Base-by-base conservation (phyloP, 1,139 yeast species). In the Pichia sp. region DNA sequence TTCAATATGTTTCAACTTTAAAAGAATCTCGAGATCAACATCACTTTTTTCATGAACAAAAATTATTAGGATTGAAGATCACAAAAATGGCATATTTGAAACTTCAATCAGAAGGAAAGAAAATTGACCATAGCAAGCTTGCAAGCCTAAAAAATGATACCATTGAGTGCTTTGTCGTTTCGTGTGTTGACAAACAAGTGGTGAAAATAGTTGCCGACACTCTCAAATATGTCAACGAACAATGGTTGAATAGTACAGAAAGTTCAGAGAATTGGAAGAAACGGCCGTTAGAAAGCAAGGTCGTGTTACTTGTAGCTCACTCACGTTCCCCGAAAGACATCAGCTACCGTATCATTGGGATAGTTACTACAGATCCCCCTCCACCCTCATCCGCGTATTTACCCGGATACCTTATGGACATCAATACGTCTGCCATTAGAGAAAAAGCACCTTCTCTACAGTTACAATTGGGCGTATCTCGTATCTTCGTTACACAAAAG, bases 401-500 rank as follows among this genome's bases (percentile, higher is more conserved):
- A 0, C 37, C 46, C 2, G 80, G 76, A 0, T 58, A 61, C 23
- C 82, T 85, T 83, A 79, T 84, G 80, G 64, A 78, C 1, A 52
- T 61, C 12, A 63, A 62, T 18, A 61, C 71, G 1, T 68, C 73
- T 3, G 63, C 64, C 21, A 48, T 73, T 4, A 78, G 0, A 56
- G 61, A 4, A 78, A 70, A 53, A 58, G 60, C 8, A 66, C 72
- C 54, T 49, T 43, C 2, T 55, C 62, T 31, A 57, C 72, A 25
- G 60, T 79, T 47, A 7, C 19, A 42, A 7, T 12, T 53, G 6
- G 93, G 93, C 0, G 75, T 85, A 0, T 82, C 88, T 3, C 66
- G 93, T 23, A 80, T 85, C 6, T 85, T 83, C 74, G 79, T 84
- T 0, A 78, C 80, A n/a, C 73, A 73, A 3, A 68, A 71, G 31